phyloP scores from a whole-genome alignment of 106 monocot genomes.

The Platanthera guangdongensis region DNA sequence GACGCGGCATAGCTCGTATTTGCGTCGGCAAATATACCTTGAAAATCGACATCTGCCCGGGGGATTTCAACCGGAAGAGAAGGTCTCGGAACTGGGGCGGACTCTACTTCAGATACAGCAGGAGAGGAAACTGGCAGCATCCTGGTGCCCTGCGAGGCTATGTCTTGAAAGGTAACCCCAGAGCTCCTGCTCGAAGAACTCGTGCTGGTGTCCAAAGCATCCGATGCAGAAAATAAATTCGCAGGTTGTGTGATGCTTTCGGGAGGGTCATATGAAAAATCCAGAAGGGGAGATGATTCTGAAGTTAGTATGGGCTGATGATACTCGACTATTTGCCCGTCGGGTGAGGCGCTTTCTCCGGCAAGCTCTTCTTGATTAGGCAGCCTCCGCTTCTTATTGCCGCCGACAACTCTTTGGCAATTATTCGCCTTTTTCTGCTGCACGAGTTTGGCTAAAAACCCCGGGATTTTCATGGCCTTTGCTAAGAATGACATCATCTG shows the following conservation, averaged over 20 bases:
- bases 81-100: not conserved
- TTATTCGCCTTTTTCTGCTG: constrained; percentile 23
- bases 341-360: constrained; percentile 9
- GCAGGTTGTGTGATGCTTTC: constrained; percentile 16
- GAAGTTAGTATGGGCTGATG: constrained; percentile 27
- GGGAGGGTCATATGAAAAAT: constrained; percentile 10
- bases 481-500: constrained; percentile 50
- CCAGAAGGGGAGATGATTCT: constrained; percentile 23
- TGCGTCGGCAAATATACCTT: constrained; percentile 8
- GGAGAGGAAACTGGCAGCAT: constrained; percentile 16
- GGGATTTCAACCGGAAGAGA: constrained; percentile 16
- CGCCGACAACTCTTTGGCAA: constrained; percentile 12
- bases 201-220: constrained; percentile 12
- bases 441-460: constrained; percentile 25
- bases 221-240: constrained; percentile 15
- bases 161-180: constrained; percentile 25
- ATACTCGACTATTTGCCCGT: constrained; percentile 27
- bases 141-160: constrained; percentile 14
- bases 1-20: not conserved
- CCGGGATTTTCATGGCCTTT: constrained; percentile 28
- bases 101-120: constrained; percentile 22
- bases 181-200: constrained; percentile 21
- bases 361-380: constrained; percentile 22
- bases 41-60: not conserved
- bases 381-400: constrained; percentile 32